These are phyloP conservation scores for Calocybe indica DNA, from an alignment of 768 basidiomycete genomes.

Conservation along the genomic window DNA sequence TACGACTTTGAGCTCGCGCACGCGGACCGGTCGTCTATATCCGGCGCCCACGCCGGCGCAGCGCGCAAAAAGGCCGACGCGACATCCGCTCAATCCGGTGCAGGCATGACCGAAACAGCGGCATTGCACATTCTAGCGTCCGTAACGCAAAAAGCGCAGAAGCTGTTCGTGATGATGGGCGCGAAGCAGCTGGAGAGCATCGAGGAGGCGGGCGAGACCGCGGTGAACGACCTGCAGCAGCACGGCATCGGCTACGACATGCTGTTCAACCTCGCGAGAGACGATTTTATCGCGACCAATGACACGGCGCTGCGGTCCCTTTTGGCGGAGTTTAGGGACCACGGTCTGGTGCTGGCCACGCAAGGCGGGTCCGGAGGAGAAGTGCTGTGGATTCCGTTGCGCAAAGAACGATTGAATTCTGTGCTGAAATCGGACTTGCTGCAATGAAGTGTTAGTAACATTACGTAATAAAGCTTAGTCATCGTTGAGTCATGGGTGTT, in stretches of 20 bases:
- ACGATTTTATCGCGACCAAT: constrained; percentile 84
- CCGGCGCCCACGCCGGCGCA: constrained; percentile 40
- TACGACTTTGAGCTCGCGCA: constrained; percentile 76
- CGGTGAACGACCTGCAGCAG: constrained; percentile 38
- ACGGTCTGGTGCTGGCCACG: constrained; percentile 66
- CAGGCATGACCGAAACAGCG: constrained; percentile 66
- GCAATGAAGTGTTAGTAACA: too few species aligned
- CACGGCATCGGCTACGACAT: constrained; percentile 59
- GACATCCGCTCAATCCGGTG: constrained; percentile 23
- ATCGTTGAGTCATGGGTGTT: too few species aligned
- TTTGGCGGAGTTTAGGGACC: constrained; percentile 88
- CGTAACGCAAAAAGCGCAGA: constrained; percentile 83
- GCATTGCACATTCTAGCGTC: constrained; percentile 79
- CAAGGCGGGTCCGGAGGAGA: constrained; percentile 44
- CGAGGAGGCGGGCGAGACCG: constrained; percentile 29
- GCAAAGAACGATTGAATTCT: constrained; percentile 62
- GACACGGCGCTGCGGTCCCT: constrained; percentile 79
- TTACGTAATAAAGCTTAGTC: too few species aligned
- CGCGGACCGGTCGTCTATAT: constrained; percentile 58
- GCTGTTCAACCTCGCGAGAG: constrained; percentile 68
- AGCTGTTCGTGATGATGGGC: constrained; percentile 71
- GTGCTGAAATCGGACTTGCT: constrained; percentile 23
- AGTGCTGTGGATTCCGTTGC: constrained; percentile 82
- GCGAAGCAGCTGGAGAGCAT: constrained; percentile 61
- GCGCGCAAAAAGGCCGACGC: constrained; percentile 28